Evolutionary conservation across 2,329 filamentous ascomycete genomes (phyloP).

Genomic region (Diaporthe sp.): DNA sequence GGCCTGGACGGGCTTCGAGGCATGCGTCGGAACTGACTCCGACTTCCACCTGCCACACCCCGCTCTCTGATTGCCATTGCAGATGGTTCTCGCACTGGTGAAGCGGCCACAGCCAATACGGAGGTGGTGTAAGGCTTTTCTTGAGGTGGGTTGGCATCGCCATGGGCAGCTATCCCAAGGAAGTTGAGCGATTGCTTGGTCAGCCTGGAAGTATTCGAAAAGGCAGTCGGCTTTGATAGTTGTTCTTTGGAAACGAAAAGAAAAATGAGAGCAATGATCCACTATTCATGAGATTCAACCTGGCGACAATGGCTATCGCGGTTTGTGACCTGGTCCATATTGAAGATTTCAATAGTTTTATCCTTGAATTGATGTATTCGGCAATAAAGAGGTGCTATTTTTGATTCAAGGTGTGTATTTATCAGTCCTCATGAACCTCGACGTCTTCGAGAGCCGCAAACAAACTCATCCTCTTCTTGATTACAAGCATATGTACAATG

Average conservation of each 20-base stretch:
- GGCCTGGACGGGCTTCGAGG: not conserved
- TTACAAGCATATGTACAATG: too few species aligned
- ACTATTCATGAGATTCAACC: not conserved
- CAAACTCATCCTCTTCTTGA: too few species aligned
- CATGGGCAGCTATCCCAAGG: too few species aligned
- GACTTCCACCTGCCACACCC: not conserved
- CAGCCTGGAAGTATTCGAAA: not conserved
- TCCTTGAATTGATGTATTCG: not conserved
- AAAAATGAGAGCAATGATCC: not conserved
- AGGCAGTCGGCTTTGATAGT: not conserved
- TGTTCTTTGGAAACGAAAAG: not conserved
- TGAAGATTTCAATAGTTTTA: too few species aligned
- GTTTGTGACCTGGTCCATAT: not conserved
- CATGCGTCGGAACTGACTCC: not conserved
- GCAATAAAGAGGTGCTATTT: not conserved
- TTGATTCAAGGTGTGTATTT: not conserved
- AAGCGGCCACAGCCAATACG: not conserved
- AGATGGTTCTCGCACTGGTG: not conserved
- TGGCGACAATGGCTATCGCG: not conserved
- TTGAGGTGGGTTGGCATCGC: not conserved
- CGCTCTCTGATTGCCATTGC: not conserved
- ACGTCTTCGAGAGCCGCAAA: too few species aligned
- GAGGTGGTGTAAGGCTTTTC: not conserved
- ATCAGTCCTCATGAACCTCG: not conserved
- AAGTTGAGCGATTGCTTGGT: not conserved